Percentiles rank a stretch among this genome's conserved stretches.
Evolutionary conservation across 345 rosid species (phyloP).

Genomic region (Eucalyptus brandiana): DNA sequence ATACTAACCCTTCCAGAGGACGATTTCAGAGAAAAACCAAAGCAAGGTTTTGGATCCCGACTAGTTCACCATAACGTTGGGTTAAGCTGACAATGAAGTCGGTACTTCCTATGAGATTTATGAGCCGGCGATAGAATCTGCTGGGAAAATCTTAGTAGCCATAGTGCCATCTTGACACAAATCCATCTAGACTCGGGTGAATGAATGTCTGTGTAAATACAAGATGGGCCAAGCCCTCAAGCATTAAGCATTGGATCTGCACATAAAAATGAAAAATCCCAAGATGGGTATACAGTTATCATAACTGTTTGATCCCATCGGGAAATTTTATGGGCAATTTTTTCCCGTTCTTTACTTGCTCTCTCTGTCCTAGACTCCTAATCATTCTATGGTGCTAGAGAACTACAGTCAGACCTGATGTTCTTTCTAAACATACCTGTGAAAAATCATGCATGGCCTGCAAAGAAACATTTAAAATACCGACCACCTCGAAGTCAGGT

Average conservation of each 20-base stretch:
- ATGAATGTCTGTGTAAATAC: background rate
- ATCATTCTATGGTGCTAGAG: background rate
- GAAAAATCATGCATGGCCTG: background rate
- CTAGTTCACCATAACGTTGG: background rate
- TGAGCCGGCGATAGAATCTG: background rate
- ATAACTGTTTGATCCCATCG: background rate
- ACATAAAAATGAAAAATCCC: background rate
- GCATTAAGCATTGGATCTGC: background rate
- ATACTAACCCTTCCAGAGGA: background rate
- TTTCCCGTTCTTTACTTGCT: background rate
- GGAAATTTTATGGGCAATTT: background rate
- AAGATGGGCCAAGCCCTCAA: background rate
- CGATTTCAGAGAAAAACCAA: background rate
- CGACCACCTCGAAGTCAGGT: background rate
- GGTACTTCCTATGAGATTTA: background rate
- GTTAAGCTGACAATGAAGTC: background rate
- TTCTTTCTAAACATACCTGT: background rate
- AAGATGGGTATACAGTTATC: background rate
- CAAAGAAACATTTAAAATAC: background rate
- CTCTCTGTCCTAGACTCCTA: background rate
- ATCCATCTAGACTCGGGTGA: background rate
- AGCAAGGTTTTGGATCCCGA: background rate
- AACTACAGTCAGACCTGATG: background rate
- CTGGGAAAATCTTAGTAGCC: background rate
- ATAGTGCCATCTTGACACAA: background rate